Evolutionary conservation across 2,329 filamentous ascomycete species (phyloP), one percentile per base, ranked within the genome.

Genomic region (Alternaria dauci): DNA sequence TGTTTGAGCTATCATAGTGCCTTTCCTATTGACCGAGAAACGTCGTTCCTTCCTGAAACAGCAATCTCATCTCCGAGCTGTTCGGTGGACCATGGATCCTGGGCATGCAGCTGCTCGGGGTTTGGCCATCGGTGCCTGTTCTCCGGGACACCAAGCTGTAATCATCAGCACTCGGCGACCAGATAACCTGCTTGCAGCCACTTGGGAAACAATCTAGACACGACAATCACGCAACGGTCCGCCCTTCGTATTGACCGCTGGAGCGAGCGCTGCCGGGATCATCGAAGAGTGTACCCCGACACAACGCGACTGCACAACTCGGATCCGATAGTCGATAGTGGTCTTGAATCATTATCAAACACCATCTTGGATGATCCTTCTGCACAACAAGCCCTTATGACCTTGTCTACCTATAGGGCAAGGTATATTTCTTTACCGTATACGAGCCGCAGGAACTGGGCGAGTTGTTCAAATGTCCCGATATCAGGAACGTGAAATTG

Each of bases 61-160:
- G 44, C 28, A 50, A 23, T 26, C 38, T 55, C 47, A 56, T 56
- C 39, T 56, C 54, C 44, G 54, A 51, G 34, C 23, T 44, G 23
- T 28, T 20, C 26, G 47, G 26, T 34, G 32, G 44, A 26, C 44
- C 20, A 20, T 26, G 16, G 14, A 43, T 23, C 38, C 51, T 43
- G n/a, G 38, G 23, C 28, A 32, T 26, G 26, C 28, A 53, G n/a
- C 46, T 38, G 32, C 20, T 50, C 30, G 46, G 32, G 30, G 30
- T 14, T 38, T 50, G 32, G 46, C 46, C 8, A 50, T 25, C 46
- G 23, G 30, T 25, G 32, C 46, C 30, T 36, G 34, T 32, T 38
- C n/a, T 16, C 30, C 26, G 20, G 30, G 46, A 36, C 34, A 4
- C 1, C 20, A 50, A 12, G 20, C 46, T 50, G 32, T 12, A 20